Evolutionary conservation across 306 rosid species (phyloP).

Genomic region (Lathyrus aphaca): DNA sequence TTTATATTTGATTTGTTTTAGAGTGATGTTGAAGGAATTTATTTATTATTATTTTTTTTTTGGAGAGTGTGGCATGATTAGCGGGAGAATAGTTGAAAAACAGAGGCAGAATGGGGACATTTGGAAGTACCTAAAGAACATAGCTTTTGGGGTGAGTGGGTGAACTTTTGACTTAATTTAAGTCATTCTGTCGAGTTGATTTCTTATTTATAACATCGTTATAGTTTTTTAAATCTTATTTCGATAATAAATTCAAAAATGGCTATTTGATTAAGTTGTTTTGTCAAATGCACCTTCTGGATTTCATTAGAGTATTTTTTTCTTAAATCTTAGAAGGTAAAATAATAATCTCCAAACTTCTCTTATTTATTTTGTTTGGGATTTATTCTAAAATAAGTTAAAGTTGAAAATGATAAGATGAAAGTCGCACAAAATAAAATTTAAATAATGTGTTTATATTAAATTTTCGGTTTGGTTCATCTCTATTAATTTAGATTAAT

Average conservation of each 20-base stretch:
- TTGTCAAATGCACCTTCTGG: background rate
- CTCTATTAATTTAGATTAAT: too few relatives aligned
- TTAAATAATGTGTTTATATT: too few relatives aligned
- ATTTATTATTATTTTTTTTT: background rate
- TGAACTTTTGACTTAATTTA: constrained; percentile 29
- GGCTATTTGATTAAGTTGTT: background rate
- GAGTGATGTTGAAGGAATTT: constrained; percentile 42
- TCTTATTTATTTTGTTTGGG: too few relatives aligned
- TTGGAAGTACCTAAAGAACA: constrained; percentile 22
- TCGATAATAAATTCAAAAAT: background rate
- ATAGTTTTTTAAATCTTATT: background rate
- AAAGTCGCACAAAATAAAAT: too few relatives aligned
- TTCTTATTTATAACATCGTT: background rate
- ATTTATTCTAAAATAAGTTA: too few relatives aligned
- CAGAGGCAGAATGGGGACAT: constrained; percentile 10
- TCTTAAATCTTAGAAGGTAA: too few relatives aligned
- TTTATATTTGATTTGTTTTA: constrained; percentile 20
- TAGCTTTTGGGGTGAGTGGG: constrained; percentile 26
- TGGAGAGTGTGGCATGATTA: constrained; percentile 42
- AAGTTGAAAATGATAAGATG: too few relatives aligned
- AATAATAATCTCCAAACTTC: too few relatives aligned
- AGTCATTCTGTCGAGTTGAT: background rate
- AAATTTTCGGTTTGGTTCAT: too few relatives aligned
- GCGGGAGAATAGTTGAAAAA: constrained; percentile 39
- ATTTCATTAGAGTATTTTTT: background rate